Base-by-base conservation (phyloP, 768 basidiomycete genomes). In the Amylocystis lapponica region DNA sequence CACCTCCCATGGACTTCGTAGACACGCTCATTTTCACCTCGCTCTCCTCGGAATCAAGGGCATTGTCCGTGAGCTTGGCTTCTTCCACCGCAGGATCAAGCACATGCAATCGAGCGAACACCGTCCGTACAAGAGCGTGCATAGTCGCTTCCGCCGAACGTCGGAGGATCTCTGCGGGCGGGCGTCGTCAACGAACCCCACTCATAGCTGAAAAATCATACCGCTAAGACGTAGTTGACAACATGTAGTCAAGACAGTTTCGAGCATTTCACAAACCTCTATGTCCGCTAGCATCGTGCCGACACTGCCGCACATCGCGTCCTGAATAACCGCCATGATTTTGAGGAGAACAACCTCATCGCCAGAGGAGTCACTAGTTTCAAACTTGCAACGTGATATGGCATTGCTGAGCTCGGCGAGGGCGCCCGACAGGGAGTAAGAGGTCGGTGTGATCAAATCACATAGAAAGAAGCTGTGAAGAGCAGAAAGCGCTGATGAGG, bases 211-310 rank as follows among this genome's bases (percentile, higher is more conserved):
- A 31, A 41, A 27, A 7, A 20, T 71, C 86, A 49, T 53, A 95
- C 93, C 93, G 56, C 88, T 89, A n/a, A 97, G 70, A 42, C 96
- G 75, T 79, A 96, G 94, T 61, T 97, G 88, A 62, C 95, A 97
- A 52, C 93, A 92, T 38, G 95, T 97, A 10, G 93, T 95, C 52
- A 99, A 65, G 4, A 97, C 95, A 1, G 94, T 95, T 64, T 99
- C 96, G 53, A 99, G 69, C 85, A 99, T 93, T 66, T 97, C 96
- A 60, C 96, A 99, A 13, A 98, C 84, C 59, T 93, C 91, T 41
- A 96, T 78, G 55, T 99, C 95, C 21, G 88, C 90, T 27, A 98
- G 73, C 9, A 72, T 69, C n/a, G 66, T 61, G 1, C 88, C 85
- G 22, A 89, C 79, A 44, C 64, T 67, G 45, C 80, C 73, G 50